Conservation (phyloP, 2,329 filamentous ascomycete genomes). For the Pyrenochaeta sp. region DNA sequence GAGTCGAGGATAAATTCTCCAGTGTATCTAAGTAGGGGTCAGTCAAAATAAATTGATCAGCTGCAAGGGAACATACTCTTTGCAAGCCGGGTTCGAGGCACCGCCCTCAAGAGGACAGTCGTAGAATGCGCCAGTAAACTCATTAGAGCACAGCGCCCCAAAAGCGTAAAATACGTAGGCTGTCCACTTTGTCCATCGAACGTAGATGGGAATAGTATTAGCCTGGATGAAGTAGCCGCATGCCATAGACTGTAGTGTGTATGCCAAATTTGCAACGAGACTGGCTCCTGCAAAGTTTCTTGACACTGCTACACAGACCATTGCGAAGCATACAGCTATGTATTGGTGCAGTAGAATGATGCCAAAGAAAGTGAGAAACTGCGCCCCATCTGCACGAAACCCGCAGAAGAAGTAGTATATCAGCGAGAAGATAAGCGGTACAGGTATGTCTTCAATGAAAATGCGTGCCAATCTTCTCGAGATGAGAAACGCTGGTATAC, state of each 20-base stretch:
- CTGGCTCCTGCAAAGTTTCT: slow-evolving; percentile 75
- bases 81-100: slow-evolving; percentile 69
- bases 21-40: no score
- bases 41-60: no score
- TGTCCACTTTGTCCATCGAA: slow-evolving; percentile 78
- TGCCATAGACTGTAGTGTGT: slow-evolving; percentile 75
- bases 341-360: slow-evolving; percentile 75
- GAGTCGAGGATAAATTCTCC: slow-evolving; percentile 73
- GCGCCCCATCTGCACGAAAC: slow-evolving; percentile 67
- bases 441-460: slow-evolving; percentile 74
- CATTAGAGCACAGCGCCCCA: slow-evolving; percentile 74
- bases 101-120: slow-evolving; percentile 72
- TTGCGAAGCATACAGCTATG: slow-evolving; percentile 74
- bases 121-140: slow-evolving; percentile 76
- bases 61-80: no score
- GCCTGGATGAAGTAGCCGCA: slow-evolving; percentile 80
- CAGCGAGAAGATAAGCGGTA: slow-evolving; percentile 73
- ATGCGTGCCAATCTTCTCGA: slow-evolving; percentile 74
- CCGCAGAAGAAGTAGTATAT: slow-evolving; percentile 83
- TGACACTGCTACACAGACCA: slow-evolving; percentile 69
- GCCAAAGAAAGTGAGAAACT: slow-evolving; percentile 77
- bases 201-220: slow-evolving; percentile 76
- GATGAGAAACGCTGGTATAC: slow-evolving; percentile 72
- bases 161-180: slow-evolving; percentile 74
- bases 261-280: slow-evolving; percentile 74